These are phyloP conservation scores for Boletus rufocinnamomeus DNA, from an alignment of 768 basidiomycete species.

Conservation along the genomic window DNA sequence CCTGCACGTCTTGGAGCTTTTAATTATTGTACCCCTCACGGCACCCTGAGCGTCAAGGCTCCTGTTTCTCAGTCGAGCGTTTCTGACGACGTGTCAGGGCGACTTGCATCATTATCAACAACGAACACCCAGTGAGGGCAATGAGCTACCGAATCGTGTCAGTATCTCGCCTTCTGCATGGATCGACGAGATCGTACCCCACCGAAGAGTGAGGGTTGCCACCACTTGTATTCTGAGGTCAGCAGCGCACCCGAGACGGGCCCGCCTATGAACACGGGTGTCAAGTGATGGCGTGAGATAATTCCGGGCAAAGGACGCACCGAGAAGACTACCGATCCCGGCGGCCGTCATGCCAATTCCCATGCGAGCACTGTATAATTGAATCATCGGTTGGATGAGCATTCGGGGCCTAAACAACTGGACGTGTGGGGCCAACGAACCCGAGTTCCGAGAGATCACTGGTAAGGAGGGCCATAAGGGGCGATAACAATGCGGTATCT, in stretches of 20 bases:
- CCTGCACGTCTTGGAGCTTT: not conserved
- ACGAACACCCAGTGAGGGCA: conserved; percentile 3
- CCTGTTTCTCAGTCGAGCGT: not conserved
- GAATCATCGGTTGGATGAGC: not conserved
- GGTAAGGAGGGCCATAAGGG: conserved; percentile 47
- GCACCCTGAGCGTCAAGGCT: not conserved
- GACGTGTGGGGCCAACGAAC: conserved; percentile 15
- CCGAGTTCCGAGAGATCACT: conserved; percentile 54
- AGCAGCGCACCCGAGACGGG: conserved; percentile 63
- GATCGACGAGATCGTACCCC: conserved; percentile 35
- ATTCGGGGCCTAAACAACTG: not conserved
- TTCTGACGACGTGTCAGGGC: conserved; percentile 4
- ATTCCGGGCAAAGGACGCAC: conserved; percentile 13
- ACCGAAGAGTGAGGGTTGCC: conserved; percentile 52
- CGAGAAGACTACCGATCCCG: conserved; percentile 23
- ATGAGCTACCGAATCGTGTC: conserved; percentile 10
- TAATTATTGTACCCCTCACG: too few species aligned
- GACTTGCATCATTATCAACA: conserved; percentile 13
- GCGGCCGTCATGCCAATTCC: conserved; percentile 16
- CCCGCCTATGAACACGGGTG: conserved; percentile 38
- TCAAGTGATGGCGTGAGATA: not conserved
- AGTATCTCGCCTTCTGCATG: not conserved
- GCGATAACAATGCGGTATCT: conserved; percentile 43
- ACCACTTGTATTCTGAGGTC: conserved; percentile 54
- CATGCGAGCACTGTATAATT: conserved; percentile 33